These are phyloP conservation scores for Penicillium fimorum DNA, from an alignment of 495 filamentous ascomycete species.

Conservation along the genomic window DNA sequence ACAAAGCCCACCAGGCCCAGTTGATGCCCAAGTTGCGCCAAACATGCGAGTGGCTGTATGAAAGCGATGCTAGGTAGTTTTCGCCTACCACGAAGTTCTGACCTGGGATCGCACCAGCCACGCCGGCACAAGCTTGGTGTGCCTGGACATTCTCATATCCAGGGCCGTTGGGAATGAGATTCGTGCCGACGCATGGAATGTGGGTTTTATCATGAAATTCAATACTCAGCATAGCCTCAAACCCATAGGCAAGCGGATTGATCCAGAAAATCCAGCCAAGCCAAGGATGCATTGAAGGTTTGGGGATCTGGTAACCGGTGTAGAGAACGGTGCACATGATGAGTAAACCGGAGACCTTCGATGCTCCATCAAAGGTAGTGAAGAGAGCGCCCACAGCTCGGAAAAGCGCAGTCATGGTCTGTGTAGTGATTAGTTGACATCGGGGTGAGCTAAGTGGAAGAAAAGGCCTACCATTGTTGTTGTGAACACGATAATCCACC, in stretches of 20 bases:
- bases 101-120: constrained; percentile 48
- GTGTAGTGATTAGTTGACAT: constrained; percentile 2
- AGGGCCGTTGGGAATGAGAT: constrained; percentile 44
- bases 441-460: not conserved
- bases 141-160: constrained; percentile 29
- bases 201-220: constrained; percentile 56
- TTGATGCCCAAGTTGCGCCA: constrained; percentile 51
- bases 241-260: constrained; percentile 71
- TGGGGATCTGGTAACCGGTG: constrained; percentile 59
- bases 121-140: constrained; percentile 52
- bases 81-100: constrained; percentile 43
- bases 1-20: constrained; percentile 47
- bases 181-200: constrained; percentile 47
- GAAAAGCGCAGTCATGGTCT: constrained; percentile 53
- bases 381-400: constrained; percentile 50
- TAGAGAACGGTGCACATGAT: constrained; percentile 54
- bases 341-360: constrained; percentile 52
- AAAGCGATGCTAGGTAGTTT: constrained; percentile 48
- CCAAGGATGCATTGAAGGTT: constrained; percentile 69
- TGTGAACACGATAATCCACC: constrained; percentile 46
- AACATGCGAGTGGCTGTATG: constrained; percentile 46
- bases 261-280: constrained; percentile 73
- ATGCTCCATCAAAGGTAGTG: constrained; percentile 51
- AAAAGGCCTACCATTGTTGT: constrained; percentile 30
- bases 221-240: constrained; percentile 64